Conservation (phyloP, 1,139 yeast genomes). For the Candida sojae region DNA sequence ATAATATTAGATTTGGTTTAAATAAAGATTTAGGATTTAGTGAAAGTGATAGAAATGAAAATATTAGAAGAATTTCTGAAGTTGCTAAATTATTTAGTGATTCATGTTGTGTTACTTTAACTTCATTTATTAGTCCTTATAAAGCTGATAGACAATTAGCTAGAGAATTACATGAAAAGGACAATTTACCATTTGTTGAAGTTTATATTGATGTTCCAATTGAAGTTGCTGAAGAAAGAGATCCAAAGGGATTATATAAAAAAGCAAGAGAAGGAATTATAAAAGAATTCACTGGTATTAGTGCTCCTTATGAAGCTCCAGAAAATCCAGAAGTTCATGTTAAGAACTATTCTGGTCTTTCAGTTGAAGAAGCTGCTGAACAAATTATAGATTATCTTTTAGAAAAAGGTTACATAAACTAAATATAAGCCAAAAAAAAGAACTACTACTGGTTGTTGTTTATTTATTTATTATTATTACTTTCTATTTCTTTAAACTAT, state of each 20-base stretch:
- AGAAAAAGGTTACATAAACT: constrained; percentile 48
- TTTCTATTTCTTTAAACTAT: constrained; percentile 66
- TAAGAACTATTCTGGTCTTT: constrained; percentile 62
- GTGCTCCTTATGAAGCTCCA: constrained; percentile 96
- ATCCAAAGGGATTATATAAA: constrained; percentile 94
- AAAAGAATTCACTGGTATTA: constrained; percentile 92
- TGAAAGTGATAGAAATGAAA: constrained; percentile 90
- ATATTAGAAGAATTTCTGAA: constrained; percentile 91
- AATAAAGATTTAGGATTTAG: constrained; percentile 93
- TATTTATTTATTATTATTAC: background rate
- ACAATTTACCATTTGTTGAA: constrained; percentile 81
- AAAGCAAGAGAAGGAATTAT: constrained; percentile 95
- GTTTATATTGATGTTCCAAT: constrained; percentile 91
- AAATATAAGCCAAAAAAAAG: background rate
- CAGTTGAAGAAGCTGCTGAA: constrained; percentile 80
- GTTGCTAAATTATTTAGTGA: constrained; percentile 91
- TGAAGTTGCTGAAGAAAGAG: constrained; percentile 92
- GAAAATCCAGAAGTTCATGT: constrained; percentile 79
- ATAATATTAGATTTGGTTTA: constrained; percentile 88
- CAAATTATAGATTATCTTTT: constrained; percentile 69
- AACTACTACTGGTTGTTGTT: too few species aligned
- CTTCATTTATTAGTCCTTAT: constrained; percentile 93
- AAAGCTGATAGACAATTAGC: constrained; percentile 81
- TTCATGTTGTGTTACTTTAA: constrained; percentile 78
- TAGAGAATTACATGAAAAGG: constrained; percentile 76